phyloP scores from a whole-genome alignment of 768 basidiomycete species.

The Clavulina sp. region DNA sequence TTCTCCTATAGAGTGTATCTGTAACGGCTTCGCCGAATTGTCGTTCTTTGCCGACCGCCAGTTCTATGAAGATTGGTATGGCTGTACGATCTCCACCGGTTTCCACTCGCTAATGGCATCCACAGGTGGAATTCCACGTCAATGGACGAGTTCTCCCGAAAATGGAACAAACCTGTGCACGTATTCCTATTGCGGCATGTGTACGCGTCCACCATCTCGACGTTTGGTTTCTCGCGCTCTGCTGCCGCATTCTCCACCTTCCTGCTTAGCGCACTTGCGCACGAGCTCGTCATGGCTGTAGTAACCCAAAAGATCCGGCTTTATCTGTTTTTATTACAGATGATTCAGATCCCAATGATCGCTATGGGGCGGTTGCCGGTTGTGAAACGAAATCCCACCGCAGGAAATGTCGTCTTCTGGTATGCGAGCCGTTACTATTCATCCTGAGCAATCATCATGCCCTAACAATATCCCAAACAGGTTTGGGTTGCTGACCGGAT shows the following conservation, averaged over 20 bases:
- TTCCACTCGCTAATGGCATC: background rate
- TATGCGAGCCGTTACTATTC: too few species aligned
- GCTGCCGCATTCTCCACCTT: slow-evolving; percentile 91
- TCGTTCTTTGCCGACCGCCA: slow-evolving; percentile 89
- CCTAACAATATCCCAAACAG: too few species aligned
- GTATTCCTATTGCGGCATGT: slow-evolving; percentile 89
- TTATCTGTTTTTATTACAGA: slow-evolving; percentile 23
- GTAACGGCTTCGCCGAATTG: slow-evolving; percentile 87
- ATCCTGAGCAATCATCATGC: too few species aligned
- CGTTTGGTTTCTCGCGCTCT: slow-evolving; percentile 53
- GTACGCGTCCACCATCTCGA: slow-evolving; percentile 72
- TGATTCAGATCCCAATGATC: slow-evolving; percentile 86
- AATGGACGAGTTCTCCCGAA: slow-evolving; percentile 93
- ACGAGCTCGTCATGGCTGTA: slow-evolving; percentile 92
- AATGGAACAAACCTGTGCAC: slow-evolving; percentile 97
- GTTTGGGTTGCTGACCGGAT: slow-evolving; percentile 57
- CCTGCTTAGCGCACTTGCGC: slow-evolving; percentile 70
- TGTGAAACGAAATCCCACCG: slow-evolving; percentile 62
- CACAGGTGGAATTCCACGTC: slow-evolving; percentile 90
- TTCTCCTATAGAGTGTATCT: slow-evolving; percentile 62
- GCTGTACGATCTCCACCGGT: slow-evolving; percentile 3
- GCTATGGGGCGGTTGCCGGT: slow-evolving; percentile 55
- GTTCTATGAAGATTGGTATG: slow-evolving; percentile 86
- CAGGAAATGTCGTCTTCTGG: slow-evolving; percentile 75
- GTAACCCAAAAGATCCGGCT: slow-evolving; percentile 85